Conservation (phyloP, 306 rosid species). For the Vicia sativa region DNA sequence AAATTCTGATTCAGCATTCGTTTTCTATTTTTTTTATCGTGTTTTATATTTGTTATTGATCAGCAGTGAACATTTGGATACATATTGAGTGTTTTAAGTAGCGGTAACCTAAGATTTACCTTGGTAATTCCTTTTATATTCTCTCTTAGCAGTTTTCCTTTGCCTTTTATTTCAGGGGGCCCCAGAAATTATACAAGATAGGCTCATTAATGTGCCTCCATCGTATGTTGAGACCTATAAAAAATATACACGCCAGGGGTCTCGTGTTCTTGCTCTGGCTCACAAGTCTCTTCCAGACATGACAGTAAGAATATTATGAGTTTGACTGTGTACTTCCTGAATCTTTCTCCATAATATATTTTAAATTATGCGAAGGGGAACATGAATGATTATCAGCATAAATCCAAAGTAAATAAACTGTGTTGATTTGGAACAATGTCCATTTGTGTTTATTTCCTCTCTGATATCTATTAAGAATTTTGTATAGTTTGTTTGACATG, state of each 20-base stretch:
- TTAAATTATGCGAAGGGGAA: constrained; percentile 10
- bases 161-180: constrained; percentile 76
- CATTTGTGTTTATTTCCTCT: constrained; percentile 5
- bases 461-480: constrained; percentile 12
- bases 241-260: constrained; percentile 92
- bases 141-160: constrained; percentile 22
- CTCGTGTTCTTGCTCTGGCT: constrained; percentile 98
- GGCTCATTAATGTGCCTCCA: constrained; percentile 76
- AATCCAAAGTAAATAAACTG: constrained; percentile 12
- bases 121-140: constrained; percentile 17
- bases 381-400: neutral
- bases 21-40: neutral
- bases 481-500: constrained; percentile 23
- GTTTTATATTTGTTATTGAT: constrained; percentile 1
- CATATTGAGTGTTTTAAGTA: constrained; percentile 12
- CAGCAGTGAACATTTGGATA: neutral
- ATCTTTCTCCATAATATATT: constrained; percentile 9
- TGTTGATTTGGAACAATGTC: constrained; percentile 2
- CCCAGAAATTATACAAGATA: constrained; percentile 92
- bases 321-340: constrained; percentile 11
- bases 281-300: constrained; percentile 89
- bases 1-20: neutral
- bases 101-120: constrained; percentile 8
- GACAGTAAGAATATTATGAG: constrained; percentile 71
- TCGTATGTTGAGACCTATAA: constrained; percentile 86